Evolutionary conservation across 345 rosid genomes (phyloP).

Genomic region (Pugionium dolabratum): DNA sequence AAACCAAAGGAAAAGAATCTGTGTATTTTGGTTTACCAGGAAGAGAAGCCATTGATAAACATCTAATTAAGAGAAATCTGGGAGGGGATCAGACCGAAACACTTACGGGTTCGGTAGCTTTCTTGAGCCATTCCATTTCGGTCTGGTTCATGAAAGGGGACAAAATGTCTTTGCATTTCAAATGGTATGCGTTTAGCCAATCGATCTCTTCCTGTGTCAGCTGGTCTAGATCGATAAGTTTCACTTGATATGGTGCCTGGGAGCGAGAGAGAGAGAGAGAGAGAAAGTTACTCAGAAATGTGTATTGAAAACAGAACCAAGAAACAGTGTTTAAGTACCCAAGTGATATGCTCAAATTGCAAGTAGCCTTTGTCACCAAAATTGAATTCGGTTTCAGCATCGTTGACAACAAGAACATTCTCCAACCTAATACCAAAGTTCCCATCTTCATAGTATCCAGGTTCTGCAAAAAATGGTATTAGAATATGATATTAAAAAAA

Average conservation of each 20-base stretch:
- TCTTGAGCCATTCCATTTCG: conserved; percentile 82
- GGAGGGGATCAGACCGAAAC: conserved; percentile 33
- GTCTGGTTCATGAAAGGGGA: conserved; percentile 62
- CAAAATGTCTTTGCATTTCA: conserved; percentile 67
- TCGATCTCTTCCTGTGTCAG: conserved; percentile 65
- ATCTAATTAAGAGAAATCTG: conserved; percentile 15
- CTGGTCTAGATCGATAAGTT: conserved; percentile 62
- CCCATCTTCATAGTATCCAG: conserved; percentile 95
- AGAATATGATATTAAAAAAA: neutral
- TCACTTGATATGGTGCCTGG: conserved; percentile 89
- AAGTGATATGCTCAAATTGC: conserved; percentile 90
- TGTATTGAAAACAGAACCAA: neutral
- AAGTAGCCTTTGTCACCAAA: conserved; percentile 93
- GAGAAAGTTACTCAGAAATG: conserved; percentile 3
- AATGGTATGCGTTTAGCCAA: conserved; percentile 83
- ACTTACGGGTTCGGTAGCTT: conserved; percentile 75
- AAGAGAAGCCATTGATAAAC: conserved; percentile 22
- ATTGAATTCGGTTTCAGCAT: conserved; percentile 74
- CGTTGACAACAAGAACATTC: conserved; percentile 80
- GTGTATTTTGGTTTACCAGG: conserved; percentile 19
- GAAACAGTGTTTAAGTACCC: conserved; percentile 57
- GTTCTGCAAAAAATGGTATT: conserved; percentile 48
- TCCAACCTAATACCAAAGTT: conserved; percentile 93
- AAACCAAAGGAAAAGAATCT: conserved; percentile 7
- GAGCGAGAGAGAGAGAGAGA: neutral